These are phyloP conservation scores for Dryas integrifolia DNA, from an alignment of 331 rosid species.

Conservation along the genomic window DNA sequence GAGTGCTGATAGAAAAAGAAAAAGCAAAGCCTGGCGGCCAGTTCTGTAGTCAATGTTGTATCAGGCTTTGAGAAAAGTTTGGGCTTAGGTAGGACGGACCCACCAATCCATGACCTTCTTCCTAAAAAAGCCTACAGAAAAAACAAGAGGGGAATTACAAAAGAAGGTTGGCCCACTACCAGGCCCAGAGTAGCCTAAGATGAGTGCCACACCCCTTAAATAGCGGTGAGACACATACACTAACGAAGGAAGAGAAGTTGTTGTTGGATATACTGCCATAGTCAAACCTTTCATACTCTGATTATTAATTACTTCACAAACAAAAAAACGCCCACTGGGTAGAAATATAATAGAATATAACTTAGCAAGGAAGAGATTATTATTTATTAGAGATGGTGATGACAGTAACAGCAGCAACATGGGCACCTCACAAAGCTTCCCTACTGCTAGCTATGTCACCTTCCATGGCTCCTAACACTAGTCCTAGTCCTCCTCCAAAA, in stretches of 20 bases:
- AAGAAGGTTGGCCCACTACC: not conserved
- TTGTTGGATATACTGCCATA: too few relatives aligned
- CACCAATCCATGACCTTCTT: not conserved
- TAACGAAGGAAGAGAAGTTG: too few relatives aligned
- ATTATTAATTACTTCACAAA: not conserved
- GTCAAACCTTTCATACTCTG: not conserved
- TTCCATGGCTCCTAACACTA: slow-evolving; percentile 29
- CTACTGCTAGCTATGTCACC: not conserved
- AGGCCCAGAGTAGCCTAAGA: not conserved
- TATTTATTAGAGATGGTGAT: not conserved
- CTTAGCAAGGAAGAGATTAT: slow-evolving; percentile 5
- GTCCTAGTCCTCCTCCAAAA: slow-evolving; percentile 16
- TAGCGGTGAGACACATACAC: not conserved
- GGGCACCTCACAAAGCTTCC: slow-evolving; percentile 1
- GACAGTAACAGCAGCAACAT: not conserved
- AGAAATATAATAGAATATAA: not conserved
- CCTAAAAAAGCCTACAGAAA: not conserved
- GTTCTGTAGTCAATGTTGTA: not conserved
- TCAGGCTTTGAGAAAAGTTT: not conserved
- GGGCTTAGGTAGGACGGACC: not conserved
- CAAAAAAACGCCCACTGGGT: not conserved
- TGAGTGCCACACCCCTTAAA: not conserved
- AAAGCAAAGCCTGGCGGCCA: too few relatives aligned
- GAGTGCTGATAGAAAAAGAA: too few relatives aligned
- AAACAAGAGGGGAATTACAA: not conserved